Evolutionary conservation across 352 stramenopile genomes (phyloP).

Genomic region (Pythium rhizo-oryzae): DNA sequence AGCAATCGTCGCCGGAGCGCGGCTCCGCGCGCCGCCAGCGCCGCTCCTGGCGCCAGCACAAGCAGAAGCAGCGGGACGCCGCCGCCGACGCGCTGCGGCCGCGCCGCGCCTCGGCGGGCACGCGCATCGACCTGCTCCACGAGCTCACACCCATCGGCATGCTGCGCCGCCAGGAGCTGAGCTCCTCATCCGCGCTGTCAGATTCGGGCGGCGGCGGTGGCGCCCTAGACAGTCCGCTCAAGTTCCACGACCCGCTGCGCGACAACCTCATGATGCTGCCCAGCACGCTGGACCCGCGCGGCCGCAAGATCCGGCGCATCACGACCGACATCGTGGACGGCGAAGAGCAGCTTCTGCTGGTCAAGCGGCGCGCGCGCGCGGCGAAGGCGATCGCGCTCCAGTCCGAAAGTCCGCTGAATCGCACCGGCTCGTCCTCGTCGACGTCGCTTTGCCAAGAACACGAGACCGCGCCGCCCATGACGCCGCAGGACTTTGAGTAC

Average conservation of each 20-base stretch:
- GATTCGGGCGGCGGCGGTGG: slow-evolving; percentile 1
- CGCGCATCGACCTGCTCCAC: slow-evolving; percentile 13
- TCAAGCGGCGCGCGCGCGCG: slow-evolving; percentile 49
- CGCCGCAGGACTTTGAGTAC: slow-evolving; percentile 75
- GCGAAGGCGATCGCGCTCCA: slow-evolving; percentile 89
- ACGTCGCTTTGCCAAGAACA: not conserved
- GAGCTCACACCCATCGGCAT: slow-evolving; percentile 18
- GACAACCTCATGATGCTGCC: slow-evolving; percentile 57
- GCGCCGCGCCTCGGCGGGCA: slow-evolving; percentile 1
- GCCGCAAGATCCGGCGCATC: slow-evolving; percentile 55
- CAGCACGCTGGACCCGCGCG: slow-evolving; percentile 52
- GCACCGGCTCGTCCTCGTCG: not conserved
- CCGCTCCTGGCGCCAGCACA: slow-evolving; percentile 13
- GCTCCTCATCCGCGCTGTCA: slow-evolving; percentile 12
- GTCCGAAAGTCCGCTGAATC: slow-evolving; percentile 18
- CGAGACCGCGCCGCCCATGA: slow-evolving; percentile 26
- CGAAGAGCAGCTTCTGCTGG: slow-evolving; percentile 57
- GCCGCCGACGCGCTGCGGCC: slow-evolving; percentile 6
- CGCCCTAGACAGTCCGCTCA: slow-evolving; percentile 8
- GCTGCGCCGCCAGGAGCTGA: slow-evolving; percentile 24
- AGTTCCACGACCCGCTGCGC: slow-evolving; percentile 33
- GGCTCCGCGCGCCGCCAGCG: not conserved
- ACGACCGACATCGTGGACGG: slow-evolving; percentile 49
- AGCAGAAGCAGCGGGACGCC: not conserved
- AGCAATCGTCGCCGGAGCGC: slow-evolving; percentile 24